Base-by-base conservation (phyloP, 1,139 yeast genomes). In the Barnettozyma hawaiiensis region DNA sequence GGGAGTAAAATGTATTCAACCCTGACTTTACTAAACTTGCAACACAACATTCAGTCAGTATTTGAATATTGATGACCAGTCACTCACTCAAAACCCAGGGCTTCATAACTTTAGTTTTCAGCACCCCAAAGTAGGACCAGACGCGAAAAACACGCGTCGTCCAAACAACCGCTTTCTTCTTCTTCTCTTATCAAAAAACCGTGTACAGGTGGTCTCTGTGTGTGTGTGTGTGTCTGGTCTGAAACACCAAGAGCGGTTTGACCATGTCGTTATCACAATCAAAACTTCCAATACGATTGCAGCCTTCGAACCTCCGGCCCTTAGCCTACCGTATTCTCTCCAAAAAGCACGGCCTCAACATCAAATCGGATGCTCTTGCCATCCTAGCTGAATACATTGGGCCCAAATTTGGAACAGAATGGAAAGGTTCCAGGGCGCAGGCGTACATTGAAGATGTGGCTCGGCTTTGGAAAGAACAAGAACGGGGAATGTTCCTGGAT, bases 311-410 rank as follows among this genome's bases (percentile, higher is more conserved):
- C 59, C 69, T 92, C 31, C 73, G 98, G 38, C 98, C 98, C 0
- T 67, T 90, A 39, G 97, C 97, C 0, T 92, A 90, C 61, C 70
- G 98, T 35, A 76, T 90, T 2, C 64, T 92, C 16, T 86, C 97
- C 4, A 92, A 89, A 63, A 92, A 92, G 59, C 92, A 89, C 61
- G 97, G 97, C 0, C 71, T 92, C 21, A 90, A 90, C 59, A 76
- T 92, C 49, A 89, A 92, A 56, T 81, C 96, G 0, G 83, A 85
- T 48, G 97, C 97, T 0, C 69, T 92, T 19, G 74, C 72, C 37
- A 73, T 75, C 1, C 67, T 94, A 38, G 86, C 97, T 0, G 81
- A 79, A 18, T 75, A 76, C 44, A 71, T 92, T 31, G 92, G 97
- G 7, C 70, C 70, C 37, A 73, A 75, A 41, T 90, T 81, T 63